Conservation (phyloP, 768 basidiomycete genomes). For the Pisolithus tinctorius region DNA sequence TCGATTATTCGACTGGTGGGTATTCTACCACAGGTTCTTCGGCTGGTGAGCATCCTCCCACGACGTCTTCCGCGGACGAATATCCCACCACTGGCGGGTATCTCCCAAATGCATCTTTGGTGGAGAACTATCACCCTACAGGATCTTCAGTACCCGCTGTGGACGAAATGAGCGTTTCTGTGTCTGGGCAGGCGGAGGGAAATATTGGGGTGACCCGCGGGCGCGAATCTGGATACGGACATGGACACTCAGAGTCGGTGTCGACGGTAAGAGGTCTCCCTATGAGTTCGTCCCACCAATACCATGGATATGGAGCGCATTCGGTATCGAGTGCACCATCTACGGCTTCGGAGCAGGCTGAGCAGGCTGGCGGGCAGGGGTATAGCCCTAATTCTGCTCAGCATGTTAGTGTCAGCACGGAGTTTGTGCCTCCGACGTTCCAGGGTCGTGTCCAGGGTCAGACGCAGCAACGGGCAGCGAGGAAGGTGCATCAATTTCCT, state of each 20-base stretch:
- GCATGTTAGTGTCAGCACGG: too few species aligned
- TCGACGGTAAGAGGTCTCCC: slow-evolving; percentile 20
- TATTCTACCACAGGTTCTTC: slow-evolving; percentile 7
- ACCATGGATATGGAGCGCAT: neutral
- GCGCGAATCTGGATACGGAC: slow-evolving; percentile 1
- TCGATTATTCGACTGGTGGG: neutral
- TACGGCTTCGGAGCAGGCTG: neutral
- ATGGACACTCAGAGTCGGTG: slow-evolving; percentile 18
- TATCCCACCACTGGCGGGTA: neutral
- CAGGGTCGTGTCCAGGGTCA: neutral
- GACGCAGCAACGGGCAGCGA: neutral
- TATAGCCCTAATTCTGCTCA: neutral
- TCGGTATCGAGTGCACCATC: too few species aligned
- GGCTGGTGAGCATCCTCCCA: neutral
- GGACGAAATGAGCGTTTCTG: neutral
- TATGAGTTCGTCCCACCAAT: neutral
- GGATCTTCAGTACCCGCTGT: slow-evolving; percentile 7
- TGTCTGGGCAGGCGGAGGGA: neutral
- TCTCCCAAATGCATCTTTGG: too few species aligned
- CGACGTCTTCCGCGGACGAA: slow-evolving; percentile 6
- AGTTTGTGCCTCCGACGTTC: too few species aligned
- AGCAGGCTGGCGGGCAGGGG: neutral
- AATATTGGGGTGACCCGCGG: neutral
- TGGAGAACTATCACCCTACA: too few species aligned
- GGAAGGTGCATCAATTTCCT: neutral